These are phyloP conservation scores for Fusarium marasasianum DNA, from an alignment of 2,329 filamentous ascomycete species.

Conservation along the genomic window DNA sequence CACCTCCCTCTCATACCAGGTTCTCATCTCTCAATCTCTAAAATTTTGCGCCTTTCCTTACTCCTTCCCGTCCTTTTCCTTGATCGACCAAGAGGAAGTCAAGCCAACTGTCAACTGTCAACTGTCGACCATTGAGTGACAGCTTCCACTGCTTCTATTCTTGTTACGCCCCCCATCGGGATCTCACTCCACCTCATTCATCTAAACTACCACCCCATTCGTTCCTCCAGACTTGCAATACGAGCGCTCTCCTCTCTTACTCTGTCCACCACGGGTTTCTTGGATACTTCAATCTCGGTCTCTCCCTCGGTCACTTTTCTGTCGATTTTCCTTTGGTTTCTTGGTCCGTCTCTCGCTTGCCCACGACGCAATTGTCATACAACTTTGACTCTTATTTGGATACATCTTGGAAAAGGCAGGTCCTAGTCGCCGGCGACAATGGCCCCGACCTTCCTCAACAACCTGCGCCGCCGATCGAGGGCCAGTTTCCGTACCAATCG, in stretches of 20 bases:
- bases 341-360: conserved; percentile 8
- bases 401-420: conserved; percentile 18
- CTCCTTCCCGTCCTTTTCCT: background rate
- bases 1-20: background rate
- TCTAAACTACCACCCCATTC: conserved; percentile 27
- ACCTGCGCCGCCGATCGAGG: conserved; percentile 79
- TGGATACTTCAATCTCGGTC: conserved; percentile 23
- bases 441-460: conserved; percentile 73
- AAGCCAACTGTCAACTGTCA: background rate
- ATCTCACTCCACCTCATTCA: conserved; percentile 31
- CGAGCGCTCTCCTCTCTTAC: conserved; percentile 25
- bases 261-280: conserved; percentile 10
- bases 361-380: conserved; percentile 8
- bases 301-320: conserved; percentile 1
- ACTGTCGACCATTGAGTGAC: conserved; percentile 9
- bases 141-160: conserved; percentile 7
- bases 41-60: background rate
- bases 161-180: conserved; percentile 29
- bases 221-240: conserved; percentile 28
- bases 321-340: background rate
- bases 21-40: background rate
- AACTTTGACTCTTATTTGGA: conserved; percentile 5
- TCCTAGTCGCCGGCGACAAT: conserved; percentile 50
- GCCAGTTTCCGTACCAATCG: conserved; percentile 75
- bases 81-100: conserved; percentile 3